Evolutionary conservation across 1,139 yeast genomes (phyloP), one percentile per base, ranked within the genome.

Genomic region (Debaryomycetaceae sp.): DNA sequence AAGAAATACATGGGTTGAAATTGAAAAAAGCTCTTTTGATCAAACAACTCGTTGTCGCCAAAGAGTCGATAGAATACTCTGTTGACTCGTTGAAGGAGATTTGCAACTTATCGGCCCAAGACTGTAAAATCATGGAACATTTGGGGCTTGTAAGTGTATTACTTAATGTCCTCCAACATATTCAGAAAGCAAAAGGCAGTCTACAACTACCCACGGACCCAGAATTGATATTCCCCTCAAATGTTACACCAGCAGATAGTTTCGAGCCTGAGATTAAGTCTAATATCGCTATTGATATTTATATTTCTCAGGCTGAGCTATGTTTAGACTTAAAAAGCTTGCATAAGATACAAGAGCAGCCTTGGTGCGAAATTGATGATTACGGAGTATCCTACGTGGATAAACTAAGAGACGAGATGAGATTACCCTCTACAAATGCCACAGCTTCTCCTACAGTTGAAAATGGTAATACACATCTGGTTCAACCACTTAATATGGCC

Each of bases 191-290:
- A 6, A 72, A 72, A 48, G 62, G 57, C 40, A 56, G 60, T 36
- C 55, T 74, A 24, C 78, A 73, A 51, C 56, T 74, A 33, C 78
- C 78, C 4, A 65, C 68, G 2, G 75, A 72, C 48, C 78, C 79
- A 1, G 44, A 43, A 17, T 56, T 73, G 13, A 75, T 74, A 17
- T 74, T 74, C 47, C 79, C 79, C 5, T 42, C 55, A 20, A 65
- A 73, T 44, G 62, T 65, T 5, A 59, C 68, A 1, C 54, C 60
- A 0, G 45, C 58, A 0, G 44, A 49, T 9, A 40, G 49, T 29
- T 74, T 71, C 48, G 66, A 65, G 38, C 78, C 78, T 1, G 61
- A 54, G 20, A 57, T 74, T 22, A 59, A 67, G 6, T 51, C 58
- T 5, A 59, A 59, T 34, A 54, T 70, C 9, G 60, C 77, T 5